Conservation (phyloP, 2,329 filamentous ascomycete genomes). For the Aschersonia sp. region DNA sequence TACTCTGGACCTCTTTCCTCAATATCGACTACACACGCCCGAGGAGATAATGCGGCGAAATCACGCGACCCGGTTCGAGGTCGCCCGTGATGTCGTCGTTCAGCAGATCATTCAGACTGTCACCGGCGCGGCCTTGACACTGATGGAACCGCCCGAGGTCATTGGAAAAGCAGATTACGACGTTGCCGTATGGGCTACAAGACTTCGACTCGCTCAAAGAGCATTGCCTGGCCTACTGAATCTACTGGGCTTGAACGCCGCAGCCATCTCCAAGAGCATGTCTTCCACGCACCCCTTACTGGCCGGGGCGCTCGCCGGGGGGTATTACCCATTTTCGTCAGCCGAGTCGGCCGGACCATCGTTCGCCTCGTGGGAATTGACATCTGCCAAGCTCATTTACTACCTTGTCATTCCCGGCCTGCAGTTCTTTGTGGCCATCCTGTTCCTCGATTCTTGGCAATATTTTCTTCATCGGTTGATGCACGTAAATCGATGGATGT, state of each 20-base stretch:
- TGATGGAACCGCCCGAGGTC: conserved; percentile 60
- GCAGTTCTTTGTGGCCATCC: conserved; percentile 63
- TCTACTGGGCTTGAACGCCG: conserved; percentile 62
- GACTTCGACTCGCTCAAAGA: conserved; percentile 65
- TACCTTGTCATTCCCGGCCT: conserved; percentile 60
- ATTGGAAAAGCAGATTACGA: conserved; percentile 73
- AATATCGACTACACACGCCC: conserved; percentile 90
- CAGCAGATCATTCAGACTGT: conserved; percentile 83
- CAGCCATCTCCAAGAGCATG: conserved; percentile 61
- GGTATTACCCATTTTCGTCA: conserved; percentile 54
- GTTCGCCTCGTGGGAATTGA: conserved; percentile 75
- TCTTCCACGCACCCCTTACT: conserved; percentile 57
- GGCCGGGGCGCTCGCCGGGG: conserved; percentile 64
- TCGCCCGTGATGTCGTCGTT: conserved; percentile 78
- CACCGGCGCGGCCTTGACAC: conserved; percentile 51
- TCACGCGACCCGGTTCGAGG: conserved; percentile 71
- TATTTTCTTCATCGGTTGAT: conserved; percentile 94
- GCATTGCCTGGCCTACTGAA: conserved; percentile 60
- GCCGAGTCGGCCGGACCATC: conserved; percentile 49
- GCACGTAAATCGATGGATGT: conserved; percentile 96
- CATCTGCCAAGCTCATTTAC: conserved; percentile 64
- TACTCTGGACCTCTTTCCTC: conserved; percentile 68
- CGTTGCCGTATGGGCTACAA: conserved; percentile 76
- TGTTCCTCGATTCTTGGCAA: conserved; percentile 89
- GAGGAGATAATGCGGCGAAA: conserved; percentile 82